Evolutionary conservation across 225 moss, liverwort and hornwort species (phyloP), one percentile per base, ranked within the genome.

Genomic region (Marchantia polymorpha): DNA sequence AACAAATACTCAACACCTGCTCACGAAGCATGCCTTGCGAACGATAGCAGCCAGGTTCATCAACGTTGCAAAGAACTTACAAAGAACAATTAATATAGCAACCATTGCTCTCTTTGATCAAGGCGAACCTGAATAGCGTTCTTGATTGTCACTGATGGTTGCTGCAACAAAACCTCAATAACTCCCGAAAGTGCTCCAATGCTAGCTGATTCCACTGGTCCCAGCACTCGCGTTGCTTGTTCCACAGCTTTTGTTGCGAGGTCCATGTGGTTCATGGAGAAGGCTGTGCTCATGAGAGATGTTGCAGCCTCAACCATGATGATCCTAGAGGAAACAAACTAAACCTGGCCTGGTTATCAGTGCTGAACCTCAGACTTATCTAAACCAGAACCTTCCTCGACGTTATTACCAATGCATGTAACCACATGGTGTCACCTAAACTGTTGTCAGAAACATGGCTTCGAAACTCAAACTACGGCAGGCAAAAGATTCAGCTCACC

Each of bases 131-230:
- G 88, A 78, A 88, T 82, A 16, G 82, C 81, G 73, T 83, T 90
- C 72, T 90, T 90, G 19, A 90, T 82, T 23, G 83, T 76, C 9
- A 90, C 81, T 0, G 86, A 90, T 22, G 90, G 88, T 49, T 90
- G 90, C 60, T 86, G 88, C 39, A 88, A 64, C 56, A 86, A 86
- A 50, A 90, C 88, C 72, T 90, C 88, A 30, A 90, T 86, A 67
- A 88, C 83, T 65, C 88, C 86, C 0, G 85, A 86, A 26, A 90
- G 15, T 60, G 90, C 90, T 74, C 90, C 90, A 64, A 90, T 82
- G 23, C 81, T 78, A 0, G 86, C 88, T 67, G 86, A 84, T 73
- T 90, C 90, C 77, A 83, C 81, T 30, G 88, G 79, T 15, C 82
- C 82, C 74, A 90, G 69, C 13, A 55, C 76, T 74, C 83, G 61